A percentile compares a stretch with the other conserved stretches of the same genome.
Evolutionary conservation across 2,329 filamentous ascomycete genomes (phyloP).

Genomic region (Ophiostoma sp.): DNA sequence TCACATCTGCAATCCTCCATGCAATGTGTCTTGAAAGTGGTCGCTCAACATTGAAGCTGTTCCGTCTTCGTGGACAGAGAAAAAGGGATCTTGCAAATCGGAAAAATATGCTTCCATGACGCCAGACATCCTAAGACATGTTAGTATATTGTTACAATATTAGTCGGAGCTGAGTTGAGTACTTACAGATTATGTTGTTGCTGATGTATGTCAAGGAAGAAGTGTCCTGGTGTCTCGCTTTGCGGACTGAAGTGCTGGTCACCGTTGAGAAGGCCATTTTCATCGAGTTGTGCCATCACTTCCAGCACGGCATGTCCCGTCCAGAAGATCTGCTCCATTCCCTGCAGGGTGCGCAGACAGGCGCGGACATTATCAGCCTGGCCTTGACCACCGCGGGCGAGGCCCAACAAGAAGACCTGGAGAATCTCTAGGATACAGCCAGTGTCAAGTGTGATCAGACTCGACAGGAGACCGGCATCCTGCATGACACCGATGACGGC

Average conservation of each 20-base stretch:
- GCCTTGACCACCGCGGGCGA: conserved; percentile 15
- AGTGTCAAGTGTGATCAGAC: conserved; percentile 33
- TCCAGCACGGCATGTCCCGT: conserved; percentile 32
- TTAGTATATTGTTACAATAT: background rate
- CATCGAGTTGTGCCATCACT: conserved; percentile 34
- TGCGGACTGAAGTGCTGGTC: conserved; percentile 31
- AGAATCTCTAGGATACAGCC: conserved; percentile 32
- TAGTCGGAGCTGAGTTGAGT: background rate
- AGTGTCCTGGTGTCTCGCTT: conserved; percentile 27
- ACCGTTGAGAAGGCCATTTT: conserved; percentile 31
- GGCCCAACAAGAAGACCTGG: conserved; percentile 34
- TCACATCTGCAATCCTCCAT: background rate
- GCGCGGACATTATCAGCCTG: conserved; percentile 27
- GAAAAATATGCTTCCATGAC: conserved; percentile 32
- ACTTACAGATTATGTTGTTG: conserved; percentile 23
- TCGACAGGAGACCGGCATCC: conserved; percentile 30
- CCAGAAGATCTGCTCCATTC: conserved; percentile 36
- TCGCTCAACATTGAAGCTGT: conserved; percentile 21
- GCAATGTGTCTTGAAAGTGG: conserved; percentile 23
- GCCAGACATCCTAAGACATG: conserved; percentile 21
- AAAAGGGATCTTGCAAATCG: conserved; percentile 30
- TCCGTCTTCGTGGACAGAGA: conserved; percentile 24
- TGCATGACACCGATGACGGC: conserved; percentile 31
- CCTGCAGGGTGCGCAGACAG: conserved; percentile 32
- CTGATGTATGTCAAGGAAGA: conserved; percentile 30